Percentiles rank a stretch among this genome's conserved stretches.
phyloP scores from a whole-genome alignment of 495 filamentous ascomycete species.

The Collariella sp. region DNA sequence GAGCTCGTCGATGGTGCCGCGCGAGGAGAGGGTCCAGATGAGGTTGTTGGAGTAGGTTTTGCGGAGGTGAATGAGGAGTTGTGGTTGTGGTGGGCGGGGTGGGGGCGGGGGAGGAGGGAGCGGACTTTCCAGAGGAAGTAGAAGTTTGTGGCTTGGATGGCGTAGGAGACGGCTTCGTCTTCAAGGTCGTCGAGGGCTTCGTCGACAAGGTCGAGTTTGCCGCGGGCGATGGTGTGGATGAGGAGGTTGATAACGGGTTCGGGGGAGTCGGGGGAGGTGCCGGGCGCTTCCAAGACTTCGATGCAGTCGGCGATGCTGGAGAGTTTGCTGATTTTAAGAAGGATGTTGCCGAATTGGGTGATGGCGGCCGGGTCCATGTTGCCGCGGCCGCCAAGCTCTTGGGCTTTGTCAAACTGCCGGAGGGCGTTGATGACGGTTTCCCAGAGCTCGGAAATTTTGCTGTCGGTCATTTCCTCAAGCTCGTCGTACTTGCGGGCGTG shows the following conservation, averaged over 20 bases:
- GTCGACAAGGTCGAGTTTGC: constrained; percentile 50
- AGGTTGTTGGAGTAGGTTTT: constrained; percentile 52
- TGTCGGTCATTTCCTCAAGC: constrained; percentile 72
- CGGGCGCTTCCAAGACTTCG: constrained; percentile 57
- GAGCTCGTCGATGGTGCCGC: constrained; percentile 61
- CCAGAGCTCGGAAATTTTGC: constrained; percentile 74
- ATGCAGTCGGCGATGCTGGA: constrained; percentile 70
- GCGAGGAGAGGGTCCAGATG: constrained; percentile 53
- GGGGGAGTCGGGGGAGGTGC: constrained; percentile 40
- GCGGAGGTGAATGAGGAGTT: constrained; percentile 49
- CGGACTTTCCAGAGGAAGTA: constrained; percentile 95
- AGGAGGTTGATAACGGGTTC: constrained; percentile 56
- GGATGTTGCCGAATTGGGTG: constrained; percentile 62
- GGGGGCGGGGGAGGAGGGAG: constrained; percentile 31
- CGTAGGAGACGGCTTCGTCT: constrained; percentile 62
- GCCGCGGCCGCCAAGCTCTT: constrained; percentile 53
- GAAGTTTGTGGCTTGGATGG: constrained; percentile 64
- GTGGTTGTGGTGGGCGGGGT: constrained; percentile 42
- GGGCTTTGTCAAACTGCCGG: constrained; percentile 54
- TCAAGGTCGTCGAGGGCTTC: constrained; percentile 61
- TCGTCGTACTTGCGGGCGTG: constrained; percentile 82
- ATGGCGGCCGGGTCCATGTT: constrained; percentile 54
- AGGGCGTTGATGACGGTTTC: constrained; percentile 69
- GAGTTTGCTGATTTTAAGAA: constrained; percentile 78
- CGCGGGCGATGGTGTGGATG: constrained; percentile 58